Evolutionary conservation across 2,329 filamentous ascomycete species (phyloP), one percentile per base, ranked within the genome.

Genomic region (Hysterium pulicare): DNA sequence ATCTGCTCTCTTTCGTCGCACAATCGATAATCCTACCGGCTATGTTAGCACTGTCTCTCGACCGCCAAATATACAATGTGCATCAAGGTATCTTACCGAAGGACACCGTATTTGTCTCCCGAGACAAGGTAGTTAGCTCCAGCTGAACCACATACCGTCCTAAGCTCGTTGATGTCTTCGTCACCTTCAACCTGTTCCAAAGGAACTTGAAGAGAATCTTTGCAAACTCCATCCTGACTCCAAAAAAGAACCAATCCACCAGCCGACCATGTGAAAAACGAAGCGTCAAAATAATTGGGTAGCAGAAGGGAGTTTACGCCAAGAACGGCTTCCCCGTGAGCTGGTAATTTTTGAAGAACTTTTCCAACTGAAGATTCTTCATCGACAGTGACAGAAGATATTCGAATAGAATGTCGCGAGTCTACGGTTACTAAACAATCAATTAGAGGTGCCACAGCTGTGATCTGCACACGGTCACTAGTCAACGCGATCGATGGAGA

Each of bases 201-300:
- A 4, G 83, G 76, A 10, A 94, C 76, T 31, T 79, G 71, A 26
- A 89, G 71, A 2, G 80, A 80, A 13, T 76, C 75, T 52, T 79
- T 82, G 48, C 84, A 79, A 40, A 74, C 77, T 17, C 91, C 93
- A 37, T 87, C 77, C 11, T 82, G 64, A 53, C 83, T 79, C 93
- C 93, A 98, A 53, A 95, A 86, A 19, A 87, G 79, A 38, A 97
- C 78, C 13, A 79, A 82, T 4, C 93, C 93, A 39, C 83, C 83
- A 17, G 79, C 81, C 2, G 91, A 90, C 87, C 90, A 98, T 0
- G 90, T 96, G 50, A 90, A 83, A 58, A 97, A 96, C 7, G 83
- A 78, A 1, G 88, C 83, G 17, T 78, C 74, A 19, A 81, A 68
- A 4, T 72, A 62, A 45, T 87, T 86, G 0, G 80, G 75, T 17